Base-by-base conservation (phyloP, 1,284 basidiomycete species). In the Leccinum discolor region DNA sequence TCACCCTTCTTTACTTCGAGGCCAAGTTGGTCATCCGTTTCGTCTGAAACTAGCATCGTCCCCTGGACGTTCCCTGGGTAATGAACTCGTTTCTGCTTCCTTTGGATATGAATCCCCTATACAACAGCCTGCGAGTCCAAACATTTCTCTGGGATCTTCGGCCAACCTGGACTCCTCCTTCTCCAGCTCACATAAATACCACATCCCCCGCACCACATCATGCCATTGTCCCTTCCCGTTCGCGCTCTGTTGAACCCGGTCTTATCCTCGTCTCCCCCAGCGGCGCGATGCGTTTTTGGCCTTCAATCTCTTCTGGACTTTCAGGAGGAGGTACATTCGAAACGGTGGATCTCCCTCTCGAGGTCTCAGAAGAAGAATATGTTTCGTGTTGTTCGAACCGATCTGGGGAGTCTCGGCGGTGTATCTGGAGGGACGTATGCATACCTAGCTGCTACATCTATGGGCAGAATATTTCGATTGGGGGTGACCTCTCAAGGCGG, bases 231-330 rank as follows among this genome's bases (percentile, higher is more conserved):
- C 90, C 92, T 12, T 86, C 86, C 7, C 70, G 82, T n/a, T 81
- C 85, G 26, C 84, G 91, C 35, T 71, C 75, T 59, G 54, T 77
- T 11, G 92, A 94, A 77, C 92, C 92, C 21, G 92, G 92, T 26
- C 84, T 94, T 42, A 85, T 94, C 59, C 82, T 94, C 47, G 76
- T 89, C 64, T 90, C 91, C 8, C 79, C 82, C 11, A 79, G 81
- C 4, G 92, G 92, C 2, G 81, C 86, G 68, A 80, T 90, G 66
- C 86, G 89, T 63, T 91, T 92, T 74, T 94, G 92, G 92, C 88
- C 92, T 65, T 91, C 89, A 70, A 89, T 94, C 61, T 88, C 88
- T 3, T 91, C 89, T 68, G 92, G 92, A 32, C 84, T 94, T 16
- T 90, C 92, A 4, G 92, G 92, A n/a, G 92, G 91, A 3, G 86